Base-by-base conservation (phyloP, 1,139 yeast genomes). In the Diutina neorugosa region DNA sequence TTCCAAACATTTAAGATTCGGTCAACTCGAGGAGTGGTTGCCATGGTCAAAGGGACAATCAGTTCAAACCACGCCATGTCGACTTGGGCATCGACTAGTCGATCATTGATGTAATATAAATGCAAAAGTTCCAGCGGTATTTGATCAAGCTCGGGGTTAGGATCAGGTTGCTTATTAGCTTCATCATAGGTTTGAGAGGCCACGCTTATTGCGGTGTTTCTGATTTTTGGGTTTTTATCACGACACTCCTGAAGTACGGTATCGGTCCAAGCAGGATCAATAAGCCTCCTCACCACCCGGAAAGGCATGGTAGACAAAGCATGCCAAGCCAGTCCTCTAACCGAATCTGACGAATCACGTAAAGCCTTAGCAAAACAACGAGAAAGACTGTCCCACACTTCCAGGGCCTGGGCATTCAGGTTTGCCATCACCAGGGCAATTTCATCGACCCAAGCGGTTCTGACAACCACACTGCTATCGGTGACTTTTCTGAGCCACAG, bases 401-500 rank as follows among this genome's bases (percentile, higher is more conserved):
- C 50, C 18, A 8, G n/a, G 4, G 40, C 50, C 12, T 46, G 25
- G 11, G 40, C 50, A 3, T 34, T 46, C 5, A 37, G 23, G 9
- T n/a, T 18, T 11, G 37, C 37, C 23, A 46, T n/a, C 12, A 46
- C 23, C 21, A 14, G 37, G 16, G 14, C 37, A 9, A 82, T 65
- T 51, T 81, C 78, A 53, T 79, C 80, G 0, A 81, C 81, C 96
- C 97, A 91, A 53, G 76, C 73, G 3, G 74, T 66, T 54, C 97
- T 73, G 1, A 90, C 91, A 3, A 64, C 64, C 0, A 86, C 71
- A 2, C 86, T 80, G 4, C 80, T 70, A 63, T 91, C 97, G 25
- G 86, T 72, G 2, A 86, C 76, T 58, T 91, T 85, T 58, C 84
- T 83, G 54, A 82, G 64, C 96, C 96, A 91, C 21, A 75, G 77